phyloP scores from a whole-genome alignment of 2,329 filamentous ascomycete species.

The Corynespora cassiicola region DNA sequence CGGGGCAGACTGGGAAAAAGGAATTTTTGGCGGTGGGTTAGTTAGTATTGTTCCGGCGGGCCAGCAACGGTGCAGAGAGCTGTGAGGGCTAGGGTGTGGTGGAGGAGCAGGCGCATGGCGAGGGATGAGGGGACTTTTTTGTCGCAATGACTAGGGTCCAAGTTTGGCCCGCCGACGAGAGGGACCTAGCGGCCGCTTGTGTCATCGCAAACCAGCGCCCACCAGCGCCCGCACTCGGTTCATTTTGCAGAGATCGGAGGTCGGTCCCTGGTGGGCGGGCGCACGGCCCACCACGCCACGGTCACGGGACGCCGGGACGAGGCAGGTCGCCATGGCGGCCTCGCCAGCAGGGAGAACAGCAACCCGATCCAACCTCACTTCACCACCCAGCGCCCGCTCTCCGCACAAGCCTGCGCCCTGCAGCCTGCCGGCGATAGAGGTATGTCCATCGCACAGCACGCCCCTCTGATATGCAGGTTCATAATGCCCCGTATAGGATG shows the following conservation, averaged over 20 bases:
- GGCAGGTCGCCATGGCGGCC: no score
- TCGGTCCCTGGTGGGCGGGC: no score
- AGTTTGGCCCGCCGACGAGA: no score
- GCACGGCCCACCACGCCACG: no score
- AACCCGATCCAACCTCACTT: constrained; percentile 8
- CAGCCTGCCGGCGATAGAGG: constrained; percentile 6
- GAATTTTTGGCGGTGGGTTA: constrained; percentile 3
- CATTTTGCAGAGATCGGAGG: no score
- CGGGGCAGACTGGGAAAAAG: constrained; percentile 10
- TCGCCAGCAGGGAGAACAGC: no score
- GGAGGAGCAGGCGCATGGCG: constrained; percentile 23
- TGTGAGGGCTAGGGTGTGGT: constrained; percentile 15
- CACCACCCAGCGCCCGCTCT: constrained; percentile 7
- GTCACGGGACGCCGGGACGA: no score
- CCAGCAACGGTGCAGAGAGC: constrained; percentile 16
- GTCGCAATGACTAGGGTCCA: no score
- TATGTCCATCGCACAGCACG: constrained; percentile 11
- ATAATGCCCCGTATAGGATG: constrained; percentile 6
- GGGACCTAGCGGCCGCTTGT: no score
- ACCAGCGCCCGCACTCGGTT: no score
- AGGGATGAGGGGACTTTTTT: no score
- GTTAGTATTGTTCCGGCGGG: constrained; percentile 7
- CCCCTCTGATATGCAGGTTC: constrained; percentile 7
- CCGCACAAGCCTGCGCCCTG: constrained; percentile 1
- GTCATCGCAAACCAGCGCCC: no score